phyloP scores from a whole-genome alignment of 83 land plant genomes.

The Diphasiastrum complanatum region DNA sequence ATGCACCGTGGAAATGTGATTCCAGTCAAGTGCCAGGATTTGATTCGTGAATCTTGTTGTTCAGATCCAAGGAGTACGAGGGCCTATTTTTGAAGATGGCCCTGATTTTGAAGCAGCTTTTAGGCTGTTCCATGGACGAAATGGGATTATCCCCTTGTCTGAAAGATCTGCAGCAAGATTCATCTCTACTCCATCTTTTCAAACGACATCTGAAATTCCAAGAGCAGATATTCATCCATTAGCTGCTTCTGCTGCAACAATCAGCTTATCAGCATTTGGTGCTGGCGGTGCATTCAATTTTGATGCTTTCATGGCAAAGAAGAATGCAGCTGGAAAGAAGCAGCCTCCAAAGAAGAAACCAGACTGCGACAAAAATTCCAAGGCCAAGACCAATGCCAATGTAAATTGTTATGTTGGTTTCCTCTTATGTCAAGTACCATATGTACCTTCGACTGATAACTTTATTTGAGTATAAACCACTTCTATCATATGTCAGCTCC shows the following conservation, averaged over 20 bases:
- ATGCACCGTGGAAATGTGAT: no score
- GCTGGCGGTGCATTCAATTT: conserved; percentile 77
- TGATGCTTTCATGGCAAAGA: conserved; percentile 65
- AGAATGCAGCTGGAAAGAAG: conserved; percentile 38
- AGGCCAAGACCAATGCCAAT: conserved; percentile 4
- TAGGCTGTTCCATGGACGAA: conserved; percentile 81
- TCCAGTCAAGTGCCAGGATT: no score
- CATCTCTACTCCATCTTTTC: conserved; percentile 7
- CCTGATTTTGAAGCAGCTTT: conserved; percentile 94
- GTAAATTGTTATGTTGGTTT: neutral
- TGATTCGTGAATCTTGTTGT: no score
- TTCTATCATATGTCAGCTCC: no score
- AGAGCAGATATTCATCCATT: conserved; percentile 65
- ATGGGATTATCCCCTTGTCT: conserved; percentile 91
- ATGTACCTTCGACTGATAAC: no score
- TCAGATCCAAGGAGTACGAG: conserved; percentile 66
- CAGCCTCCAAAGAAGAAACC: conserved; percentile 12
- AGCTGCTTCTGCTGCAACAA: conserved; percentile 95
- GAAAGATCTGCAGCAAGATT: conserved; percentile 23
- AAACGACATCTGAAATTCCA: conserved; percentile 24
- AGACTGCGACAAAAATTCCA: conserved; percentile 23
- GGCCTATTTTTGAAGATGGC: conserved; percentile 99
- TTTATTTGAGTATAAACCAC: no score
- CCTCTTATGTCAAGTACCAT: no score
- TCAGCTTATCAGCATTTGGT: conserved; percentile 88